Evolutionary conservation across 2,329 filamentous ascomycete species (phyloP).

Genomic region (Emergomyces africanus): DNA sequence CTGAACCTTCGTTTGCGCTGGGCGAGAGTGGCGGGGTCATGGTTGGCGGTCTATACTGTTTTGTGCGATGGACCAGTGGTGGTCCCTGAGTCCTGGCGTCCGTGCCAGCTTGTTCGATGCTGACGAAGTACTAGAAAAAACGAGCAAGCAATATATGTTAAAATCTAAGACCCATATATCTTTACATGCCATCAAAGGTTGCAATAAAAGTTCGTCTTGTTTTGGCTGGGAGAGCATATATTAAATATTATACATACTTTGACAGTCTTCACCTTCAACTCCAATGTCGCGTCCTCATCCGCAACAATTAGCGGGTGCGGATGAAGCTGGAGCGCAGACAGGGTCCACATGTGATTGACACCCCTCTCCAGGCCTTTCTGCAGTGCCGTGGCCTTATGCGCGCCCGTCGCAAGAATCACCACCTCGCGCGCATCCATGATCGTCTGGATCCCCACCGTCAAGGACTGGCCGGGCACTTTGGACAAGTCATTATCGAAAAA

Average conservation of each 20-base stretch:
- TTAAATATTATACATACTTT: slow-evolving; percentile 23
- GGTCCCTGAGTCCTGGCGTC: slow-evolving; percentile 32
- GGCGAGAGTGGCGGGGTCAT: slow-evolving; percentile 12
- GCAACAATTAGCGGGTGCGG: slow-evolving; percentile 71
- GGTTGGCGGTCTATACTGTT: slow-evolving; percentile 14
- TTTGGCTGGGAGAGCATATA: background rate
- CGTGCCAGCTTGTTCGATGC: slow-evolving; percentile 52
- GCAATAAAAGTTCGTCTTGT: background rate
- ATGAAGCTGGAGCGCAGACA: slow-evolving; percentile 69
- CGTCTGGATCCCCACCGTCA: slow-evolving; percentile 76
- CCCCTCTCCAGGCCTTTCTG: slow-evolving; percentile 71
- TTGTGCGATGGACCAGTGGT: slow-evolving; percentile 28
- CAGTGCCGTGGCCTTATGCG: slow-evolving; percentile 67
- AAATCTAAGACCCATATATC: too few relatives aligned
- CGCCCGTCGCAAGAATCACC: slow-evolving; percentile 68
- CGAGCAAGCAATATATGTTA: background rate
- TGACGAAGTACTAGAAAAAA: slow-evolving; percentile 52
- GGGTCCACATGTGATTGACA: slow-evolving; percentile 84
- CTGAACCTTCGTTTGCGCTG: slow-evolving; percentile 13
- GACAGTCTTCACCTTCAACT: slow-evolving; percentile 62
- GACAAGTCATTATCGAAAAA: slow-evolving; percentile 67
- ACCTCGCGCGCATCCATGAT: slow-evolving; percentile 72
- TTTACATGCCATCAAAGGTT: background rate
- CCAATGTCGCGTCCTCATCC: slow-evolving; percentile 65
- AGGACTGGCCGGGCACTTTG: slow-evolving; percentile 65